A percentile compares a stretch with the other conserved stretches of the same genome.
These are phyloP conservation scores for Diaporthe sp. DNA, from an alignment of 2,329 filamentous ascomycete genomes.

Conservation along the genomic window DNA sequence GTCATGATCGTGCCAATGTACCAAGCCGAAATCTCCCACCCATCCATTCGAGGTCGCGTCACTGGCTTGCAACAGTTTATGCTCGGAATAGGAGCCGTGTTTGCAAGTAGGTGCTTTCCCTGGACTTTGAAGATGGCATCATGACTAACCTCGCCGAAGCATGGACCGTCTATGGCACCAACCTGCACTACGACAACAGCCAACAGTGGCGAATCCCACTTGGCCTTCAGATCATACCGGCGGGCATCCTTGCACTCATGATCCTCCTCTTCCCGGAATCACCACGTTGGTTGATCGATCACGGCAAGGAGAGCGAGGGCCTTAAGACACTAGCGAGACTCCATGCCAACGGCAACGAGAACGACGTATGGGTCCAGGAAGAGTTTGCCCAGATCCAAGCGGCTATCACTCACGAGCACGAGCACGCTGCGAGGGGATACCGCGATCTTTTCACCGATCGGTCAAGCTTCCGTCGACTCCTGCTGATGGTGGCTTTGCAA, in stretches of 20 bases:
- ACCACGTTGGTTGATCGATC: slow-evolving; percentile 32
- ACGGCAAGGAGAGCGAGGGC: slow-evolving; percentile 19
- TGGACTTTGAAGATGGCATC: neutral
- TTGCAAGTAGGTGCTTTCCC: neutral
- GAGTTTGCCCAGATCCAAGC: slow-evolving; percentile 31
- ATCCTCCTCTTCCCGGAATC: slow-evolving; percentile 32
- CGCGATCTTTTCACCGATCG: slow-evolving; percentile 19
- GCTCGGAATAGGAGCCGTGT: slow-evolving; percentile 10
- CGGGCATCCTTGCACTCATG: slow-evolving; percentile 20
- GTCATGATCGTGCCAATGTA: slow-evolving; percentile 30
- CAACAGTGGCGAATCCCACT: slow-evolving; percentile 37
- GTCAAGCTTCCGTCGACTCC: slow-evolving; percentile 21
- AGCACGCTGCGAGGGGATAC: slow-evolving; percentile 4
- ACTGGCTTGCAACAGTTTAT: neutral
- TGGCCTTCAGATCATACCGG: slow-evolving; percentile 33
- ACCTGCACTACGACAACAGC: slow-evolving; percentile 1
- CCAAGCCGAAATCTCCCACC: slow-evolving; percentile 7
- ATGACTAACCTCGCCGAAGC: neutral
- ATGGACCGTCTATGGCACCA: slow-evolving; percentile 23
- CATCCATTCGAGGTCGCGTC: neutral
- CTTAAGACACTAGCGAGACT: slow-evolving; percentile 18
- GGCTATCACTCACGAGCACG: slow-evolving; percentile 30
- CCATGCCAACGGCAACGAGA: slow-evolving; percentile 30
- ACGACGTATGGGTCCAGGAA: slow-evolving; percentile 17
- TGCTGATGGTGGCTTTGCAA: slow-evolving; percentile 14